Percentiles rank a stretch among this genome's conserved stretches.
These are phyloP conservation scores for Taphrina populina DNA, from an alignment of 1,139 yeast species.

Conservation along the genomic window DNA sequence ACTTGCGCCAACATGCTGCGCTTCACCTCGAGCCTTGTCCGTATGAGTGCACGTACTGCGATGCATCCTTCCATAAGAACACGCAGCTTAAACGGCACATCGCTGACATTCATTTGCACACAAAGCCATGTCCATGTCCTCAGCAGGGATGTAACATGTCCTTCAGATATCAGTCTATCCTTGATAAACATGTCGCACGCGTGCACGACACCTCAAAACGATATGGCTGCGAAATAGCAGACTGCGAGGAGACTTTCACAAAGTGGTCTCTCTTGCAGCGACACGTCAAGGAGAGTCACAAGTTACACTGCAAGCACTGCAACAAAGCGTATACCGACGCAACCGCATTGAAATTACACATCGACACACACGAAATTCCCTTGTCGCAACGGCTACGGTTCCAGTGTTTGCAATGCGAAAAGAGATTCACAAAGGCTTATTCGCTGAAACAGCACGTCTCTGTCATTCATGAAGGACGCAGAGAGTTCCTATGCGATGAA, in stretches of 20 bases:
- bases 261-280: slow-evolving; percentile 76
- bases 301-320: slow-evolving; percentile 60
- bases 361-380: slow-evolving; percentile 56
- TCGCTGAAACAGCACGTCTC: slow-evolving; percentile 38
- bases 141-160: slow-evolving; percentile 44
- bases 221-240: slow-evolving; percentile 41
- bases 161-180: slow-evolving; percentile 44
- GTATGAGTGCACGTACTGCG: slow-evolving; percentile 55
- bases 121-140: slow-evolving; percentile 43
- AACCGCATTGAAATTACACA: slow-evolving; percentile 67
- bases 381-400: slow-evolving; percentile 56
- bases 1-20: slow-evolving; percentile 67
- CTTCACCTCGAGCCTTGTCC: slow-evolving; percentile 38
- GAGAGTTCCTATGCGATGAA: slow-evolving; percentile 39
- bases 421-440: slow-evolving; percentile 40
- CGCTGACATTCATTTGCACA: slow-evolving; percentile 55
- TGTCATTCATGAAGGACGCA: slow-evolving; percentile 38
- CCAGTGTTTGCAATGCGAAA: slow-evolving; percentile 55
- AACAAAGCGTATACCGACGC: slow-evolving; percentile 73
- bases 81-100: slow-evolving; percentile 76
- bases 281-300: slow-evolving; percentile 73
- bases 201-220: slow-evolving; percentile 41
- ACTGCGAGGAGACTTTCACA: slow-evolving; percentile 62
- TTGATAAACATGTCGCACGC: slow-evolving; percentile 44
- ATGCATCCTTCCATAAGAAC: slow-evolving; percentile 69